Base-by-base conservation (phyloP, 257 asterid species). In the Perilla frutescens region DNA sequence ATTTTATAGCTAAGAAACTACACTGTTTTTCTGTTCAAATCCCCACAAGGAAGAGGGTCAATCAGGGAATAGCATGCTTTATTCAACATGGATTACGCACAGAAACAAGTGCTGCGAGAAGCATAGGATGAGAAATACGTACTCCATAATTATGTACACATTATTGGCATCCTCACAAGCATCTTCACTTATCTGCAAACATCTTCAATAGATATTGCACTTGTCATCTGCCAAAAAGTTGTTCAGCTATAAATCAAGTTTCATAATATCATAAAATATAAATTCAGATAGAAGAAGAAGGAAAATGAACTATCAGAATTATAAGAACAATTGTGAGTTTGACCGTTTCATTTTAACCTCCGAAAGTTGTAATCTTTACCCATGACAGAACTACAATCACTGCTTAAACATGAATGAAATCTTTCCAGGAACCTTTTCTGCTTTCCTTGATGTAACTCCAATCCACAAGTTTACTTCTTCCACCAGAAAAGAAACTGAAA, bases 151-250 rank as follows among this genome's bases (percentile, higher is more conserved):
- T 78, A 93, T 83, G 89, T 93, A 91, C 66, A 91, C 98, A 66
- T 91, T 89, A 76, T 91, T 91, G 81, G 90, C 77, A 80, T 93
- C 97, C 87, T 91, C 97, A 74, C 96, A 91, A 72, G 97, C 96
- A 91, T 93, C 98, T 88, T 93, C 81, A 93, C 98, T 84, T 93
- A 97, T 79, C 97, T 79, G 76, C 98, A 89, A 70, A 93, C 97
- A 79, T 93, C 98, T 86, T 93, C 98, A 48, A 93, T 93, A 49
- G 97, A 88, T 71, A 93, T 87, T 49, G 98, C 96, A 32, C 97
- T 93, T 15, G 94, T 88, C 98, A 93, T 91, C 98, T 93, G 96
- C 76, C 80, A 82, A 66, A 83, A 80, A 75, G 57, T 49, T 59
- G 61, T 61, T 83, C 57, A 73, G 85, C 66, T 68, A 68, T 54